Base-by-base conservation (phyloP, 2,329 filamentous ascomycete species). In the Fusarium buharicum region DNA sequence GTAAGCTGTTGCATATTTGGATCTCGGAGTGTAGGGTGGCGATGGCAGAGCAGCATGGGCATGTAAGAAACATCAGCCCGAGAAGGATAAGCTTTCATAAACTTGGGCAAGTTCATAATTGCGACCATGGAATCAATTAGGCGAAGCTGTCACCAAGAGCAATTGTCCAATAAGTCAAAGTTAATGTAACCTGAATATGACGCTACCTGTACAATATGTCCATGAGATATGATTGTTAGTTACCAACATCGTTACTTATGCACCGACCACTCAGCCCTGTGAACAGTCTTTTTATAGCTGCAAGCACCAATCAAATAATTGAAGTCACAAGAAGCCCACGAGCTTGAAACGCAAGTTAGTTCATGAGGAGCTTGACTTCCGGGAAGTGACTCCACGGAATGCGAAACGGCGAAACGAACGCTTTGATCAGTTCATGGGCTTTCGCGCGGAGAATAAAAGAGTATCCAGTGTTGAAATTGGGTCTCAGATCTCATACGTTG, bases 331-430 rank as follows among this genome's bases (percentile, higher is more conserved):
- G 11, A 30, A 7, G 22, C n/a, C 17, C 28, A 33, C 9, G 28
- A 38, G 10, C 10, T 12, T 28, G 8, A 34, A 31, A 30, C 18
- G 20, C 17, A 18, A 22, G 33, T 24, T 13, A 24, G 16, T 17
- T 30, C 22, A 33, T 13, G 2, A 43, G 27, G 30, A 24, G 17
- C 30, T 27, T 20, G 27, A 22, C 22, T 9, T 13, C 14, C 20
- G 10, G 13, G 12, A 37, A 20, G 4, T 4, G 17, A 30, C 28
- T 31, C 31, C 14, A n/a, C 38, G 28, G 4, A 49, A 34, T 40
- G 51, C 41, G 46, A 59, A 59, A 59, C 40, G n/a, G 14, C 17
- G 55, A 59, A 59, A 59, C 56, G 41, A 47, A 55, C 47, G 56
- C 56, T 54, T 59, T 59, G 56, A 54, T 59, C 56, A 59, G 18